phyloP scores from a whole-genome alignment of 2,329 filamentous ascomycete species.

The Fusarium equiseti region DNA sequence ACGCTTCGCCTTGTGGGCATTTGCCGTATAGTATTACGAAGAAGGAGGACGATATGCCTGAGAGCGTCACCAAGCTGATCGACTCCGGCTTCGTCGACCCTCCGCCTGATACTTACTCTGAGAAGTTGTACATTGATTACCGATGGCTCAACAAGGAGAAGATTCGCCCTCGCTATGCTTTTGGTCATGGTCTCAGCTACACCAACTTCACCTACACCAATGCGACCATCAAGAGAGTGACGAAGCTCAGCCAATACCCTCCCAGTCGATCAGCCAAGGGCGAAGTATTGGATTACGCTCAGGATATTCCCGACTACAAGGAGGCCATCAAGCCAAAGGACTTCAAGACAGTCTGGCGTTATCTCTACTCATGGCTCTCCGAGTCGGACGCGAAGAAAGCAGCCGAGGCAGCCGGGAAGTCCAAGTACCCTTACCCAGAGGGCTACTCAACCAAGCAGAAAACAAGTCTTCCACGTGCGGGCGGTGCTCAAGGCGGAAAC shows the following conservation, averaged over 20 bases:
- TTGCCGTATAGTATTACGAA: conserved; percentile 90
- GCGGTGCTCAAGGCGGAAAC: conserved; percentile 78
- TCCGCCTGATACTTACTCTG: conserved; percentile 85
- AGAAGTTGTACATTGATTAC: conserved; percentile 91
- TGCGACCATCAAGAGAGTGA: conserved; percentile 60
- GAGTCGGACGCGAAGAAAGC: conserved; percentile 56
- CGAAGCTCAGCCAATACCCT: conserved; percentile 56
- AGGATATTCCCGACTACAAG: conserved; percentile 63
- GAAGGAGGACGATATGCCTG: conserved; percentile 76
- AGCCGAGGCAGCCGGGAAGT: conserved; percentile 50
- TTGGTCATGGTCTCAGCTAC: conserved; percentile 88
- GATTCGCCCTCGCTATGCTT: conserved; percentile 83
- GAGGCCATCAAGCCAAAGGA: conserved; percentile 69
- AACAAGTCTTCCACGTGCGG: conserved; percentile 63
- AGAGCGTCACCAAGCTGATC: conserved; percentile 57
- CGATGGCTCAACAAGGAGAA: conserved; percentile 84
- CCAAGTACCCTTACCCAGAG: conserved; percentile 71
- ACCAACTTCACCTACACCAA: conserved; percentile 75
- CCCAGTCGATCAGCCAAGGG: conserved; percentile 52
- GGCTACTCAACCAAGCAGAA: conserved; percentile 70
- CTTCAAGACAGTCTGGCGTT: conserved; percentile 72
- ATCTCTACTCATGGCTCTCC: conserved; percentile 76
- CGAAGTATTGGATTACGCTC: conserved; percentile 61
- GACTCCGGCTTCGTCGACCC: conserved; percentile 68
- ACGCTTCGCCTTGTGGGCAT: conserved; percentile 80